Conservation (phyloP, 2,329 filamentous ascomycete genomes). For the Sclerotinia sclerotiorum region DNA sequence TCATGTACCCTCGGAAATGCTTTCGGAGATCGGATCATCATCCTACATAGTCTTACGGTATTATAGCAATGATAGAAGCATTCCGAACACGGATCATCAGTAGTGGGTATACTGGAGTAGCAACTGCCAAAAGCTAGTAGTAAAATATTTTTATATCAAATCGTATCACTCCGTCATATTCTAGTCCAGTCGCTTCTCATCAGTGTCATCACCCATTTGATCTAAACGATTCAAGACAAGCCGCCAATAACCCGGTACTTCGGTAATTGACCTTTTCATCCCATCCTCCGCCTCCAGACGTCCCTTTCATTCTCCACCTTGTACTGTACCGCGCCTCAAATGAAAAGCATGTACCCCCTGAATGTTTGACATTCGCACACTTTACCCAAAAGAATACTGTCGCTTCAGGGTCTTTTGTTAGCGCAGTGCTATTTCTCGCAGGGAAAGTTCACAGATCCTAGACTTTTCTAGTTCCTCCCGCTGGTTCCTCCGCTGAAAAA, state of each 20-base stretch:
- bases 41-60: background rate
- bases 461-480: background rate
- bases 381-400: background rate
- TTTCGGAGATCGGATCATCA: constrained; percentile 4
- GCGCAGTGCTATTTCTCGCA: background rate
- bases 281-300: background rate
- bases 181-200: background rate
- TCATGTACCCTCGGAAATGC: background rate
- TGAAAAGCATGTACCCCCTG: constrained; percentile 14
- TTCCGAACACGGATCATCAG: background rate
- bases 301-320: constrained; percentile 12
- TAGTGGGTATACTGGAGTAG: background rate
- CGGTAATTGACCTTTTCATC: constrained; percentile 3
- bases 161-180: background rate
- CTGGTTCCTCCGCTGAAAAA: constrained; percentile 7
- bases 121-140: background rate
- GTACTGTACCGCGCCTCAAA: constrained; percentile 6
- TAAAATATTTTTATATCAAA: background rate
- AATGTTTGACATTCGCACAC: constrained; percentile 19
- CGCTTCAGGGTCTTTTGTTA: constrained; percentile 1
- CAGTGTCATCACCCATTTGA: background rate
- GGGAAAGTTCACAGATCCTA: background rate
- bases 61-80: background rate
- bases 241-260: constrained; percentile 2
- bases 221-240: background rate